Conservation (phyloP, 2,329 filamentous ascomycete genomes). For the Botrytis porri region DNA sequence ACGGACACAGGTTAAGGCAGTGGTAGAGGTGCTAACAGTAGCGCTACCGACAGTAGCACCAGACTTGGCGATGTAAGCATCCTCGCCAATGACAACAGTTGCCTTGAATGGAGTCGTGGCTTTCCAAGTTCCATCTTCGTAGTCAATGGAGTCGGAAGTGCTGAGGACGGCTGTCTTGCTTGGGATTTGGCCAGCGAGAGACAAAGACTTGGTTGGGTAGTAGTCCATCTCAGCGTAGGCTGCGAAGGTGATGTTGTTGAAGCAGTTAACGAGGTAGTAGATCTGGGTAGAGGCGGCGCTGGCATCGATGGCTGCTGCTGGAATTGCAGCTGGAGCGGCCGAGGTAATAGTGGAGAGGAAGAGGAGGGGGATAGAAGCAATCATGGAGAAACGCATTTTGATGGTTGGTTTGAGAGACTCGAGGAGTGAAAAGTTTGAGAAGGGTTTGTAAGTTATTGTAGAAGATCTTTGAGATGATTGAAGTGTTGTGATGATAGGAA, state of each 20-base stretch:
- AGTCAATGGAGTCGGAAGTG: slow-evolving; percentile 8
- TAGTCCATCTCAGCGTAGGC: slow-evolving; percentile 16
- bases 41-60: background rate
- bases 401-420: background rate
- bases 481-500: slow-evolving; percentile 5
- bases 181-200: background rate
- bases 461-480: background rate
- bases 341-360: slow-evolving; percentile 15
- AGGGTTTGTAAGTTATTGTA: background rate
- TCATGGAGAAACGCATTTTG: slow-evolving; percentile 19
- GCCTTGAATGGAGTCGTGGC: slow-evolving; percentile 1
- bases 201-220: slow-evolving; percentile 3
- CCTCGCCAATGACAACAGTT: background rate
- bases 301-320: slow-evolving; percentile 4
- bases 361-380: slow-evolving; percentile 13
- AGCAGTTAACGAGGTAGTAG: slow-evolving; percentile 21
- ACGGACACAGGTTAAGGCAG: slow-evolving; percentile 4
- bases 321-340: slow-evolving; percentile 1
- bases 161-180: slow-evolving; percentile 1
- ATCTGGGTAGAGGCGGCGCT: background rate
- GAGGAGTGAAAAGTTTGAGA: background rate
- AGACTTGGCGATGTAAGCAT: slow-evolving; percentile 4
- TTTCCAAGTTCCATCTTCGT: slow-evolving; percentile 19
- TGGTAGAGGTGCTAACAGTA: slow-evolving; percentile 6
- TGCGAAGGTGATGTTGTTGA: slow-evolving; percentile 8